phyloP scores from a whole-genome alignment of 164 flowering plant species.

The Dillenia suffruticosa region DNA sequence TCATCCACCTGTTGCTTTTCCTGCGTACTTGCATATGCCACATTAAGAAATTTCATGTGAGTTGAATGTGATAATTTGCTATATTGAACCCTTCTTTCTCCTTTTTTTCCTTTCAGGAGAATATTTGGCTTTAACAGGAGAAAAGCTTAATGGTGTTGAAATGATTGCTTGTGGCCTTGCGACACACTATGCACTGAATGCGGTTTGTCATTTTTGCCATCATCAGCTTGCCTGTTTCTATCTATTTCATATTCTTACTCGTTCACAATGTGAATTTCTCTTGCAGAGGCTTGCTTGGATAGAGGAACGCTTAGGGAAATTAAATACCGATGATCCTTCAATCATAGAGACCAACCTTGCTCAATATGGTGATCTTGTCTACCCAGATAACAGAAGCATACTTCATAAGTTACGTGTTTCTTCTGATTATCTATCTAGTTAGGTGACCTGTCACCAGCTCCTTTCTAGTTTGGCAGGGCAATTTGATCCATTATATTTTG shows the following conservation, averaged over 20 bases:
- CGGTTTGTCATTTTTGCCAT: constrained; percentile 35
- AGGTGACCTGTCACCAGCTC: too few relatives aligned
- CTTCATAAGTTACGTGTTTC: constrained; percentile 45
- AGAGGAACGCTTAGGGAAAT: constrained; percentile 73
- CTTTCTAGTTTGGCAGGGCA: too few relatives aligned
- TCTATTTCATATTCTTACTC: neutral
- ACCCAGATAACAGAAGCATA: constrained; percentile 61
- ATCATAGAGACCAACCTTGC: constrained; percentile 63
- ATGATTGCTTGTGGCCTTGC: constrained; percentile 95
- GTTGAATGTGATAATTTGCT: neutral
- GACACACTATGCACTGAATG: constrained; percentile 69
- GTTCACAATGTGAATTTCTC: neutral
- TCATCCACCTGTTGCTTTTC: too few relatives aligned
- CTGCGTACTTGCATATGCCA: too few relatives aligned
- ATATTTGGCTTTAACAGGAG: constrained; percentile 91
- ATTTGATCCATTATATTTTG: too few relatives aligned
- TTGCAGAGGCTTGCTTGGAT: constrained; percentile 65
- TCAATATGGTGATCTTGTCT: constrained; percentile 75
- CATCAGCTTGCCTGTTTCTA: constrained; percentile 1
- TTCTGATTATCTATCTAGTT: too few relatives aligned
- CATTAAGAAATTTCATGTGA: neutral
- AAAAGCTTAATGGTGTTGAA: constrained; percentile 88
- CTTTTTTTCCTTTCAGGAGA: constrained; percentile 53
- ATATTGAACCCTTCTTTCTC: neutral
- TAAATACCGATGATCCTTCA: constrained; percentile 76